Conservation (phyloP, 805 yeast genomes). For the Teunomyces pallodes region DNA sequence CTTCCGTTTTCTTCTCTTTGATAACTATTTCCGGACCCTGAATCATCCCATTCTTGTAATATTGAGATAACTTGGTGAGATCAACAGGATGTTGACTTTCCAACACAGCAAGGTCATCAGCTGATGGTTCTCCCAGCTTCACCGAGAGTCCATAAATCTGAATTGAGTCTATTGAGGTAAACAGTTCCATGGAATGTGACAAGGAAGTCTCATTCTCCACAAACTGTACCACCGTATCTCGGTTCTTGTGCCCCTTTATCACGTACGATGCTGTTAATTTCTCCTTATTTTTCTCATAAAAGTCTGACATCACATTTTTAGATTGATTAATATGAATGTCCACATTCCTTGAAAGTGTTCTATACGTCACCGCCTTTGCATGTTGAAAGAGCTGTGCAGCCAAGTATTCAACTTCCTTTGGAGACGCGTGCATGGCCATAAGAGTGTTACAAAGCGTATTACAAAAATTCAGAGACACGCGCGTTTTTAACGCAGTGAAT, state of each 20-base stretch:
- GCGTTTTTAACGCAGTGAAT: neutral
- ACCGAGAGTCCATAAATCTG: slow-evolving; percentile 39
- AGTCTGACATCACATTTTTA: slow-evolving; percentile 37
- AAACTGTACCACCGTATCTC: slow-evolving; percentile 17
- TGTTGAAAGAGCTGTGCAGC: slow-evolving; percentile 23
- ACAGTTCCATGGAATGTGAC: slow-evolving; percentile 20
- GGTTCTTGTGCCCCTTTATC: slow-evolving; percentile 33
- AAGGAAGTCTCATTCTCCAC: slow-evolving; percentile 22
- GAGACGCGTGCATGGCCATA: slow-evolving; percentile 34
- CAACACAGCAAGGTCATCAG: slow-evolving; percentile 17
- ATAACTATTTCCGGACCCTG: slow-evolving; percentile 26
- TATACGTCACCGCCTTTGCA: slow-evolving; percentile 36
- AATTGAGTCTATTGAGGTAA: slow-evolving; percentile 29
- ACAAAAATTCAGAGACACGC: neutral
- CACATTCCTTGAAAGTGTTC: slow-evolving; percentile 39
- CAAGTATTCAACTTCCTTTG: slow-evolving; percentile 28
- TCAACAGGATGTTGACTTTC: slow-evolving; percentile 15
- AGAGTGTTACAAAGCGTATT: neutral
- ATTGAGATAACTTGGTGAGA: slow-evolving; percentile 13
- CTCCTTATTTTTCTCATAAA: slow-evolving; percentile 32
- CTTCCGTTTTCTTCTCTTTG: neutral
- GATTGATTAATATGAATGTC: slow-evolving; percentile 38
- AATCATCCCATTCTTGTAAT: slow-evolving; percentile 29
- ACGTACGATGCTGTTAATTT: slow-evolving; percentile 41
- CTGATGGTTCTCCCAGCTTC: slow-evolving; percentile 6